These are phyloP conservation scores for Cenchrus americanus DNA, from an alignment of 176 grass and related monocot genomes.

Conservation along the genomic window DNA sequence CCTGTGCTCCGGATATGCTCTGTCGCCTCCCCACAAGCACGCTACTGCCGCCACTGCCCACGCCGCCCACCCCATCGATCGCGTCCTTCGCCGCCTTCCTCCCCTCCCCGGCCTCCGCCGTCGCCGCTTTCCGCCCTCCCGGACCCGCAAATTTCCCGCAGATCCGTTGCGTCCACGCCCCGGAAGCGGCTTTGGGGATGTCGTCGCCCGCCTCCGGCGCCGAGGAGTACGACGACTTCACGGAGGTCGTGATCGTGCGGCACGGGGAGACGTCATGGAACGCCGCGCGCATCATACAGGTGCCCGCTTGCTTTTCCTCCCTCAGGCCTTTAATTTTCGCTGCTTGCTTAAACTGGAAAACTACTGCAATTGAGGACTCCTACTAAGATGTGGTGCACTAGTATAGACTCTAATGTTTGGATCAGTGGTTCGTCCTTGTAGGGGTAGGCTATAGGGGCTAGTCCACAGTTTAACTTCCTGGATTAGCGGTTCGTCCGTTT, in stretches of 20 bases:
- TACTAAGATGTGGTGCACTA: neutral
- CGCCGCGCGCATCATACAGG: conserved; percentile 76
- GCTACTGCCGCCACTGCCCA: neutral
- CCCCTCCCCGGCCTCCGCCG: neutral
- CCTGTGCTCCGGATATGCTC: neutral
- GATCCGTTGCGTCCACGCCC: neutral
- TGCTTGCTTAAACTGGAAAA: neutral
- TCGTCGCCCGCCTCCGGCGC: conserved; percentile 34
- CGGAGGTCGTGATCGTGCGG: conserved; percentile 77
- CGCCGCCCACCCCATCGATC: neutral
- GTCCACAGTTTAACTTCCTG: neutral
- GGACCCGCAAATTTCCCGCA: neutral
- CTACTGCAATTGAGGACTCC: neutral
- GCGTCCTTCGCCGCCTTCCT: neutral
- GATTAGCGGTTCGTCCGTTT: no score
- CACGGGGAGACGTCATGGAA: conserved; percentile 89
- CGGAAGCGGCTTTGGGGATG: conserved; percentile 10
- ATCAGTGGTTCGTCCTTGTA: neutral
- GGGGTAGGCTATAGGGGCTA: neutral
- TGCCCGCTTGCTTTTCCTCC: conserved; percentile 4
- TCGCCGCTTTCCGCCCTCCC: neutral
- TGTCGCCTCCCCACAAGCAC: neutral
- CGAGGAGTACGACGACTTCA: conserved; percentile 39
- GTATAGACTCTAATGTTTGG: neutral
- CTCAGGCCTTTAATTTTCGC: neutral